Conservation (phyloP, 805 yeast species). For the Cyberlindnera mycetangii region DNA sequence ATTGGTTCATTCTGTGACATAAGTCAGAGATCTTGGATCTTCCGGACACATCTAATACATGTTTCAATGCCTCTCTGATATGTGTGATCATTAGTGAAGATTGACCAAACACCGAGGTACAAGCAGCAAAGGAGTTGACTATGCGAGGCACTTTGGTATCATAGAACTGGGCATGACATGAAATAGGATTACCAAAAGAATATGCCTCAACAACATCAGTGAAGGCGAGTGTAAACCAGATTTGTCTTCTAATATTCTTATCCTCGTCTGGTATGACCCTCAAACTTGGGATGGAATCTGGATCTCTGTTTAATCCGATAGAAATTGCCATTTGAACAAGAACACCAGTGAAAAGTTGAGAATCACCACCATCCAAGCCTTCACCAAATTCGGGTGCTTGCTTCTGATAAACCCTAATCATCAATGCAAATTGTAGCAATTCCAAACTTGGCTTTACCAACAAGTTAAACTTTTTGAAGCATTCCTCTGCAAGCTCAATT, state of each 20-base stretch:
- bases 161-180: conserved; percentile 4
- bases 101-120: background rate
- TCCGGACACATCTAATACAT: conserved; percentile 6
- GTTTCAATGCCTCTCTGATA: conserved; percentile 1
- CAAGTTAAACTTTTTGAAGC: conserved; percentile 13
- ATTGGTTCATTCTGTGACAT: conserved; percentile 1
- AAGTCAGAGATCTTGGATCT: conserved; percentile 2
- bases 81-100: background rate
- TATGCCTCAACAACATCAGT: conserved; percentile 10
- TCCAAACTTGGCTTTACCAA: conserved; percentile 28
- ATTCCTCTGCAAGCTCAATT: conserved; percentile 15
- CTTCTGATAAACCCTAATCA: conserved; percentile 45
- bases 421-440: conserved; percentile 49
- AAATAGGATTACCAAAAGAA: conserved; percentile 10
- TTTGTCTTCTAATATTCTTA: conserved; percentile 8
- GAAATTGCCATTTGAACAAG: conserved; percentile 50
- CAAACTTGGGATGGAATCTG: conserved; percentile 30
- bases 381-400: conserved; percentile 56
- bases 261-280: background rate
- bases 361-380: conserved; percentile 47
- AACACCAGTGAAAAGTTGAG: conserved; percentile 44
- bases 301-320: conserved; percentile 55
- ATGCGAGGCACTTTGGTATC: conserved; percentile 9
- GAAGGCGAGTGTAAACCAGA: conserved; percentile 11
- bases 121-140: background rate